A percentile compares a stretch with the other conserved stretches of the same genome.
Evolutionary conservation across 805 yeast genomes (phyloP).

Genomic region (Saturnispora zaruensis): DNA sequence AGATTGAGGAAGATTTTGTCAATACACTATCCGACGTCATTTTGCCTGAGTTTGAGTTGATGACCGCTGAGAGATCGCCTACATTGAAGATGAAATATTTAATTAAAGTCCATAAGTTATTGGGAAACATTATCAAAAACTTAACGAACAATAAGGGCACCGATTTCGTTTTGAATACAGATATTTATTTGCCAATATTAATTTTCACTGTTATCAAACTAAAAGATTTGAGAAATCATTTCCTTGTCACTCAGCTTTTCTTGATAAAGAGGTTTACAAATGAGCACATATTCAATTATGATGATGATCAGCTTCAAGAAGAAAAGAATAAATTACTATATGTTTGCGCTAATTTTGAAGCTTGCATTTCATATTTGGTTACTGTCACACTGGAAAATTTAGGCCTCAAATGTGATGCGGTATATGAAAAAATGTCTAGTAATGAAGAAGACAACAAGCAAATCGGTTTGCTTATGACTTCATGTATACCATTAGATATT

Average conservation of each 20-base stretch:
- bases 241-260: conserved; percentile 26
- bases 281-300: conserved; percentile 19
- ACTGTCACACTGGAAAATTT: conserved; percentile 28
- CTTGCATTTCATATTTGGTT: conserved; percentile 28
- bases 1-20: conserved; percentile 20
- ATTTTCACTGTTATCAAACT: conserved; percentile 28
- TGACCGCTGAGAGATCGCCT: conserved; percentile 29
- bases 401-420: conserved; percentile 17
- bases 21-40: conserved; percentile 18
- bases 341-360: conserved; percentile 31
- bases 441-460: conserved; percentile 1
- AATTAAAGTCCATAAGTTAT: conserved; percentile 23
- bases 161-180: conserved; percentile 23
- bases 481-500: conserved; percentile 21
- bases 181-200: conserved; percentile 28
- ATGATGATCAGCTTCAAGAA: conserved; percentile 18
- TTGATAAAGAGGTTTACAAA: conserved; percentile 29
- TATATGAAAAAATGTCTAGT: conserved; percentile 9
- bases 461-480: conserved; percentile 10
- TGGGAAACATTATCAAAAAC: conserved; percentile 21
- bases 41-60: conserved; percentile 25
- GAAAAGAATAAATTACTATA: conserved; percentile 29
- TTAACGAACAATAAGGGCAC: conserved; percentile 11
- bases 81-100: conserved; percentile 28
- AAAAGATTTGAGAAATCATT: conserved; percentile 23